Evolutionary conservation across 2,329 filamentous ascomycete species (phyloP), one percentile per base, ranked within the genome.

Genomic region (Triangularia setosa): DNA sequence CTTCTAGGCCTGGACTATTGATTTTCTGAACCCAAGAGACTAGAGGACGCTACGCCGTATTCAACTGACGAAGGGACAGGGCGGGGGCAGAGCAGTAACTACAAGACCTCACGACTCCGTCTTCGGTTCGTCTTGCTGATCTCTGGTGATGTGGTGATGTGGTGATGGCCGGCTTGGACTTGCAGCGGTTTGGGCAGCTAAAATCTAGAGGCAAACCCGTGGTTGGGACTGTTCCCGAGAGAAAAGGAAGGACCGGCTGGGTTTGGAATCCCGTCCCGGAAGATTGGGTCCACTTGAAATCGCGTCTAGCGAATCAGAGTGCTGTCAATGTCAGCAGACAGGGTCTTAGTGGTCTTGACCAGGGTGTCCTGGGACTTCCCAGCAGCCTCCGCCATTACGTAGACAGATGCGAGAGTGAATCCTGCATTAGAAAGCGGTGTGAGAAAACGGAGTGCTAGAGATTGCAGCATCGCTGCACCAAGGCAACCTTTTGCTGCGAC

Each of bases 301-400:
- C 48, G 35, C 11, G 21, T 24, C n/a, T 21, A 40, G 27, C 70
- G 48, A 72, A 72, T 71, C 64, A 69, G 5, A 57, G 28, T 12
- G 9, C 52, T 28, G 40, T 62, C 55, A 72, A 69, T 71, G 70
- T 72, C 69, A 72, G 70, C 70, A 72, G 67, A 60, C 62, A 62
- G n/a, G 62, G 57, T 40, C 33, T 58, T 56, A 61, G 62, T 63
- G 61, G 64, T 62, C 60, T 25, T 52, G 48, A 63, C 64, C 58
- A 28, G 62, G 65, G 65, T 64, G 33, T 2, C 48, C 61, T 57
- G 44, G 21, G 44, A 27, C 52, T 16, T 28, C 52, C 48, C 35
- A 44, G 58, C 44, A 52, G 35, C 28, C n/a, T 52, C 53, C 53
- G 53, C 25, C 60, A 61, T 65, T 63, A 62, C 63, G 62, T 64